Conservation (phyloP, 2,329 filamentous ascomycete genomes). For the Didymella lethalis region DNA sequence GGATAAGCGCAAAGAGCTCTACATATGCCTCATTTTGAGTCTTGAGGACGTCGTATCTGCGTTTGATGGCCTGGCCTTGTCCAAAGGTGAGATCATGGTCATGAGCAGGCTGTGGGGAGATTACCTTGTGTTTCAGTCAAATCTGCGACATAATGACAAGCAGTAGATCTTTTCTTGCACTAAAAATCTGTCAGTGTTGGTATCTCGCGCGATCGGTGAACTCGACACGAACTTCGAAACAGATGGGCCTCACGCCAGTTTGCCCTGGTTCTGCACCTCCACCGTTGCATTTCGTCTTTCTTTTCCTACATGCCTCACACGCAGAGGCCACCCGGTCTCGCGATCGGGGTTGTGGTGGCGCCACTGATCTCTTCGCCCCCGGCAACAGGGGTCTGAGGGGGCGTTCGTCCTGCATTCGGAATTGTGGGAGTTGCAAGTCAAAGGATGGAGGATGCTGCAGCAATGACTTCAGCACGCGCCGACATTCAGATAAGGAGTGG, state of each 20-base stretch:
- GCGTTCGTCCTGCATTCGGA: slow-evolving; percentile 11
- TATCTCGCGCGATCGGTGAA: neutral
- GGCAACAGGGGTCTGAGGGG: slow-evolving; percentile 10
- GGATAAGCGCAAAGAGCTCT: slow-evolving; percentile 24
- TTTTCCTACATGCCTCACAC: slow-evolving; percentile 11
- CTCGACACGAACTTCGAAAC: slow-evolving; percentile 13
- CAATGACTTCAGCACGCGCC: slow-evolving; percentile 3
- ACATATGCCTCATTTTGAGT: slow-evolving; percentile 23
- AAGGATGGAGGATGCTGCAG: slow-evolving; percentile 4
- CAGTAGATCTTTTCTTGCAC: slow-evolving; percentile 12
- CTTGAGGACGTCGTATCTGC: slow-evolving; percentile 23
- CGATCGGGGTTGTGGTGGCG: slow-evolving; percentile 10
- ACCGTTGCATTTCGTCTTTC: slow-evolving; percentile 17
- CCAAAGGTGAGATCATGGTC: slow-evolving; percentile 5
- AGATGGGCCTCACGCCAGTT: slow-evolving; percentile 4
- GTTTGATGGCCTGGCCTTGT: slow-evolving; percentile 24
- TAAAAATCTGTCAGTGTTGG: slow-evolving; percentile 8
- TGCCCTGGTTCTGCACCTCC: slow-evolving; percentile 1
- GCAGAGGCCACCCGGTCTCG: slow-evolving; percentile 12
- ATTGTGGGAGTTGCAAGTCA: neutral
- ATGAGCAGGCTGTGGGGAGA: neutral
- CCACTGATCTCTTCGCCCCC: neutral
- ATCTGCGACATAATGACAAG: slow-evolving; percentile 11
- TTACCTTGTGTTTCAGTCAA: slow-evolving; percentile 17
- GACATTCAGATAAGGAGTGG: neutral